Percentiles rank a stretch among this genome's conserved stretches.
phyloP scores from a whole-genome alignment of 345 rosid species.

The Hypericum perforatum region DNA sequence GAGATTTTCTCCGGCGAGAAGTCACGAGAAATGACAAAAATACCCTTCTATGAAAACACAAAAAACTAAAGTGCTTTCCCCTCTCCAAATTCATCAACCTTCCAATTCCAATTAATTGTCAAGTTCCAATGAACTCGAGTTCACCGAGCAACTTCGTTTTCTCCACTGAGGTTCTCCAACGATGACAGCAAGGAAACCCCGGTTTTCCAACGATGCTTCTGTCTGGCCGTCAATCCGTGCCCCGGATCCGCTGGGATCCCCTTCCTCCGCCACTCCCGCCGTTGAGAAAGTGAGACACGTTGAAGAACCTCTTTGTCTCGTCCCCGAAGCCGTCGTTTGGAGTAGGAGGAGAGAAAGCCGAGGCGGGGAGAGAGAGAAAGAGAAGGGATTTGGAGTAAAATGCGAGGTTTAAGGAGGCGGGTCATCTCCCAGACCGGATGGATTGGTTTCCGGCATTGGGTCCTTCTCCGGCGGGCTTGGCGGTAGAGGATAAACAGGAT shows the following conservation, averaged over 20 bases:
- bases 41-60: too few relatives aligned
- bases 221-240: conserved; percentile 30
- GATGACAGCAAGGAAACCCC: too few relatives aligned
- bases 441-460: conserved; percentile 55
- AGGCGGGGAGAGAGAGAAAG: not conserved
- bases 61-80: too few relatives aligned
- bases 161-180: too few relatives aligned
- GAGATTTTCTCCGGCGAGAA: too few relatives aligned
- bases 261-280: conserved; percentile 15
- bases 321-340: conserved; percentile 22
- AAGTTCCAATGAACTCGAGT: too few relatives aligned
- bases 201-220: too few relatives aligned
- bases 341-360: conserved; percentile 11
- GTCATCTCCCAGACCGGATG: conserved; percentile 3
- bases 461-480: conserved; percentile 58
- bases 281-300: conserved; percentile 27
- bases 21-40: too few relatives aligned
- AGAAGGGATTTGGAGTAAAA: conserved; percentile 3
- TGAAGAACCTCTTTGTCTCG: conserved; percentile 65
- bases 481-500: too few relatives aligned
- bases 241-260: conserved; percentile 5
- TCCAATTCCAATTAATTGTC: too few relatives aligned
- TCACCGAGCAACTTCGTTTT: too few relatives aligned
- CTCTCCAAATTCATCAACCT: too few relatives aligned
- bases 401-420: conserved; percentile 12